phyloP scores from a whole-genome alignment of 2,329 filamentous ascomycete species.

The Teratosphaeria epicoccoides region DNA sequence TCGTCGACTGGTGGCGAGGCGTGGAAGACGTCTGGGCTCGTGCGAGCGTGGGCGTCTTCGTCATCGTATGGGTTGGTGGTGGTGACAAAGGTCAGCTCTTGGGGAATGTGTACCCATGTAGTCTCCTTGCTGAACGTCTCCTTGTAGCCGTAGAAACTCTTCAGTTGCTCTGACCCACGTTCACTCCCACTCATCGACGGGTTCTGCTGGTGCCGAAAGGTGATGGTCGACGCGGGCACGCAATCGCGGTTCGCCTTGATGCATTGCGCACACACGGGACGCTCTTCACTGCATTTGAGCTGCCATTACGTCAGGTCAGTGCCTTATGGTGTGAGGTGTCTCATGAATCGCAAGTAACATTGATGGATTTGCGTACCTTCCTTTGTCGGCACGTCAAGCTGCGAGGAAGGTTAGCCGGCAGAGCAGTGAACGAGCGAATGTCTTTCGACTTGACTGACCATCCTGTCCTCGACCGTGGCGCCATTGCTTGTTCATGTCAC shows the following conservation, averaged over 20 bases:
- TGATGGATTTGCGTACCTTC: conserved; percentile 16
- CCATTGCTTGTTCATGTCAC: conserved; percentile 10
- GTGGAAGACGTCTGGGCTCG: not conserved
- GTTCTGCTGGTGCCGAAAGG: conserved; percentile 60
- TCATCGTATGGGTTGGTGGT: conserved; percentile 53
- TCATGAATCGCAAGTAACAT: not conserved
- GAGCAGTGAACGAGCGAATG: not conserved
- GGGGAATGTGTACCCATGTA: conserved; percentile 53
- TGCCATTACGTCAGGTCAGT: conserved; percentile 21
- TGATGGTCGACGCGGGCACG: conserved; percentile 50
- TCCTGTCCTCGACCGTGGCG: conserved; percentile 24
- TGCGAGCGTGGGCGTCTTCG: conserved; percentile 14
- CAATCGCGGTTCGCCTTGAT: conserved; percentile 51
- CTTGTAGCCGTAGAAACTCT: conserved; percentile 55
- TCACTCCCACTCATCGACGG: conserved; percentile 52
- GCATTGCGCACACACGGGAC: conserved; percentile 51
- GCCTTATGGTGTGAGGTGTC: not conserved
- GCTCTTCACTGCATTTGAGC: conserved; percentile 55
- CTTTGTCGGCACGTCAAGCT: conserved; percentile 26
- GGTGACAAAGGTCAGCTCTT: conserved; percentile 51
- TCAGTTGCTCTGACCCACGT: conserved; percentile 38
- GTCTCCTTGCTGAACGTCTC: conserved; percentile 52
- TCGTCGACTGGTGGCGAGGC: not conserved
- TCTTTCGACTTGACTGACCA: conserved; percentile 17
- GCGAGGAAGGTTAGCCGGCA: conserved; percentile 19